Evolutionary conservation across 2,329 filamentous ascomycete species (phyloP), one percentile per base, ranked within the genome.

Genomic region (Cyphellophora europaea): DNA sequence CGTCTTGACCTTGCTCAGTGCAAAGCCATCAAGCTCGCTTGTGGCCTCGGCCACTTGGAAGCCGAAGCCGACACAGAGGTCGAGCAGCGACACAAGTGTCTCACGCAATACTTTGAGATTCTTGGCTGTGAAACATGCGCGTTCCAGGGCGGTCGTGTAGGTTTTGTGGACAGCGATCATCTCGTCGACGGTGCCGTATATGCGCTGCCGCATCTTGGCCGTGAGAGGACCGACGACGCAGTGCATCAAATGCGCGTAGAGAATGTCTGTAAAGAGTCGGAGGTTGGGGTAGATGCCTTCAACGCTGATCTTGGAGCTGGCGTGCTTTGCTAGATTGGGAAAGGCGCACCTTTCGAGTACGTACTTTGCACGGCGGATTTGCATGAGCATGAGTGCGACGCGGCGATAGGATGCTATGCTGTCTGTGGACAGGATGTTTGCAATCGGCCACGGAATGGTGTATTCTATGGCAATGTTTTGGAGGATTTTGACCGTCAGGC

Each of bases 191-290:
- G 89, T 85, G 16, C 71, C 66, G 11, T 60, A 57, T 33, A 95
- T 67, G 0, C 69, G 63, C 2, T 57, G 53, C 5, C 62, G 61
- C 62, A 95, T 71, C 18, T 66, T 62, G 2, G 57, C 51, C 2
- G 69, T 72, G 14, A 76, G 67, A 0, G 77, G 72, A 0, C 69
- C 71, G 1, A 93, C 66, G 1, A 88, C 82, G 2, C 86, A 69
- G 11, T 77, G 79, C 3, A 77, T 79, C 4, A 93, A 62, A 52
- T 94, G 91, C 6, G 78, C 77, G 49, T 85, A 79, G 2, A 94
- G 50, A 0, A 72, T 75, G 43, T 79, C 80, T 44, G 74, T 73
- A 57, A 93, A 89, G 81, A 84, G 89, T 8, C 87, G 61, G 3
- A 93, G 66, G 32, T 72, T 75, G 18, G 77, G 74, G 23, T 83